Base-by-base conservation (phyloP, 2,329 filamentous ascomycete genomes). In the Cercospora janseana region DNA sequence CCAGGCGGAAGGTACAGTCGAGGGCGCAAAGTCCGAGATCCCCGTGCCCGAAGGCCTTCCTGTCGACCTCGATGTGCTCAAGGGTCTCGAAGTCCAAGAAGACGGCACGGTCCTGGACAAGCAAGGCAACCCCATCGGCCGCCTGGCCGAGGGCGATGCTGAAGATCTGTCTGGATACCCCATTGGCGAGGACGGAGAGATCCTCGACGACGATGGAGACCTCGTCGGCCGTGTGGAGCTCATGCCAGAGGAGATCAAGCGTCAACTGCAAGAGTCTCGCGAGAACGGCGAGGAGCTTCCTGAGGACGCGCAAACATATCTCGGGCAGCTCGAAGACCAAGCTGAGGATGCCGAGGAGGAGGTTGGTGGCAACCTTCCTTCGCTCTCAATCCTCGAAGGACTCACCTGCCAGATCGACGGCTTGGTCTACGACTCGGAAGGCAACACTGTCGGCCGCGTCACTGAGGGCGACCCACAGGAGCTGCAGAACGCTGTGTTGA, bases 121-220 rank as follows among this genome's bases (percentile, higher is more conserved):
- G 44, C 72, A 77, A 24, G 76, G 76, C 59, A 75, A 76, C 43
- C 60, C 68, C 3, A 64, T 79, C 46, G 76, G 74, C 47, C 70
- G 70, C 42, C 73, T 78, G 32, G 73, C 72, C 23, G 76, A 79
- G 60, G 76, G 75, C 51, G 75, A 78, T 49, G 75, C 75, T 16
- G 75, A 78, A 61, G 75, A 77, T 53, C 74, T 78, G 37, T 71
- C 67, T 42, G 76, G 76, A 27, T 78, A 78, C 61, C 69, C 68
- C 12, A 77, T 78, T 51, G 76, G 77, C 49, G 73, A 78, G 28
- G 70, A 79, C 10, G 78, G 78, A 50, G 76, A 79, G 59, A 79
- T 80, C 23, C 71, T 80, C 18, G 75, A 79, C 51, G 75, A 79
- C 32, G 73, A 78, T 53, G 78, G 77, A 18, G 73, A 78, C 55